Base-by-base conservation (phyloP, 345 rosid species). In the Eucalyptus albens region DNA sequence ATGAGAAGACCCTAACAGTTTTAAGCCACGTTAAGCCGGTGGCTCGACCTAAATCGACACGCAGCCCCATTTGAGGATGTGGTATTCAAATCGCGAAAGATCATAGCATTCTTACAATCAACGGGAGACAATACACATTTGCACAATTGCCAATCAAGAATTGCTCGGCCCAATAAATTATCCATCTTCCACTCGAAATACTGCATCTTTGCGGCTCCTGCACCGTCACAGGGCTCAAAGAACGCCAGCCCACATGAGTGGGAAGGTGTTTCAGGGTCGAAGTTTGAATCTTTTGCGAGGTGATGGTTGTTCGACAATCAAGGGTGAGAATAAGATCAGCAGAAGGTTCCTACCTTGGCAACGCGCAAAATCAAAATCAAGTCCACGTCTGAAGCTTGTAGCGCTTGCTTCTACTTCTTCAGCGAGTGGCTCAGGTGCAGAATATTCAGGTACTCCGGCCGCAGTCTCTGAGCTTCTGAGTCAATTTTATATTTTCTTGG, bases 391-490 rank as follows among this genome's bases (percentile, higher is more conserved):
- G 2, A 59, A 49, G 89, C 60, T 89, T n/a, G 86, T 86, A 62
- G 86, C 88, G 31, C 86, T 72, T 87, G 88, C 90, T 51, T 89
- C 90, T 33, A 65, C 89, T 42, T 60, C 91, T 83, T 90, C 91
- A 15, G 65, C 53, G 33, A 88, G 87, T 51, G 89, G 89, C 50
- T 82, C 91, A 37, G 72, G 88, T 50, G 83, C 88, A 47, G 81
- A 86, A 27, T 86, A 85, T 77, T 86, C 90, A 44, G 90, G 90
- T 89, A 72, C 50, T 47, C 37, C 65, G 65, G 15, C 33, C 50
- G 27, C n/a, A 22, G 72, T 50, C 31, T 77, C 33, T 31, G 60
- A 29, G 33, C 40, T 22, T 15, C 45, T 83, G 87, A 56, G 2
- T 50, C 65, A 40, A 88, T 72, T 80, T 6, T 88, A 5, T 26